These are phyloP conservation scores for Albatrellus ellisii DNA, from an alignment of 768 basidiomycete species.

Conservation along the genomic window DNA sequence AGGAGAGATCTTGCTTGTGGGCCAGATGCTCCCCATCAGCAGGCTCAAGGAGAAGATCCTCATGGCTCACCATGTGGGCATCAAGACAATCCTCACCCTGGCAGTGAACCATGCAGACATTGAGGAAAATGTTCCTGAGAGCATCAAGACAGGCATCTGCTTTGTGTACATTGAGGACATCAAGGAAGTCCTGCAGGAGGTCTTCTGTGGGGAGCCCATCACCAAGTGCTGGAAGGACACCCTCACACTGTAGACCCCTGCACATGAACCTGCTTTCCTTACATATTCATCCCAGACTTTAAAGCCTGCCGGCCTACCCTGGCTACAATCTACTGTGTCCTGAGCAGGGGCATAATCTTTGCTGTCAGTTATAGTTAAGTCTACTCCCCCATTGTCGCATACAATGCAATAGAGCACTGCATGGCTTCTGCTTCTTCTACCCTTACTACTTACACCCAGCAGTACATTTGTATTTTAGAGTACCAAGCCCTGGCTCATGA, in stretches of 20 bases:
- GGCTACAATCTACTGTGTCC: neutral
- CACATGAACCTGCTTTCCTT: neutral
- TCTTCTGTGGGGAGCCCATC: slow-evolving; percentile 54
- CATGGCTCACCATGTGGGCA: slow-evolving; percentile 92
- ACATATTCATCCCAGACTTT: no score
- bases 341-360: neutral
- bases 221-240: slow-evolving; percentile 60
- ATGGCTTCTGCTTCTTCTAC: no score
- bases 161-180: slow-evolving; percentile 96
- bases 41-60: slow-evolving; percentile 95
- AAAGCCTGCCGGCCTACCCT: no score
- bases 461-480: no score
- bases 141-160: slow-evolving; percentile 88
- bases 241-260: slow-evolving; percentile 15
- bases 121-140: slow-evolving; percentile 93
- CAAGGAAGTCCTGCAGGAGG: slow-evolving; percentile 77
- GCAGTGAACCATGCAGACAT: slow-evolving; percentile 88
- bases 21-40: slow-evolving; percentile 92
- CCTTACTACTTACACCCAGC: no score
- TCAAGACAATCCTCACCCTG: slow-evolving; percentile 83
- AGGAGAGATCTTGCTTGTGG: slow-evolving; percentile 92
- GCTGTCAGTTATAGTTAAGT: neutral
- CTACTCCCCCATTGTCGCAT: neutral
- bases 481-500: no score
- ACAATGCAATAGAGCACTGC: no score